phyloP scores from a whole-genome alignment of 176 grass and related monocot species.

The Cenchrus purpureus region DNA sequence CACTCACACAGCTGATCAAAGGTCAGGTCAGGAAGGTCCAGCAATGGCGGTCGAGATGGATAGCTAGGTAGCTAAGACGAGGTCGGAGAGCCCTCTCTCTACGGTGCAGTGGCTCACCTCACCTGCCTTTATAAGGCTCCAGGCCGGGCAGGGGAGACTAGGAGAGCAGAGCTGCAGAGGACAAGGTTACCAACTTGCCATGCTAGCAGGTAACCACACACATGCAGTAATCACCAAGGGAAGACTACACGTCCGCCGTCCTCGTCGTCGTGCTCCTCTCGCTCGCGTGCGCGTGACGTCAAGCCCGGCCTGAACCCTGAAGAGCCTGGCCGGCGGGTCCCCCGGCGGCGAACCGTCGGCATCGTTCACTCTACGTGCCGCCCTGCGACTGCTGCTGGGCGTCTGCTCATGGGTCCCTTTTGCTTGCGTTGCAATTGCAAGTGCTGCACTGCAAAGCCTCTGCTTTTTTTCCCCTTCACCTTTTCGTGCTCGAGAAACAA shows the following conservation, averaged over 20 bases:
- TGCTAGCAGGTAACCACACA: conserved; percentile 27
- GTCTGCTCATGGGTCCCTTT: conserved; percentile 58
- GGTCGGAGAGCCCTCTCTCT: not conserved
- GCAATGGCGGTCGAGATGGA: conserved; percentile 10
- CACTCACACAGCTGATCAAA: not conserved
- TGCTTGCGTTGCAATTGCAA: conserved; percentile 69
- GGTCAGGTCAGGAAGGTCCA: not conserved
- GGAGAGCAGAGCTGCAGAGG: not conserved
- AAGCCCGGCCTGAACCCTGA: not conserved
- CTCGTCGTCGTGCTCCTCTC: not conserved
- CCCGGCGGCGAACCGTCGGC: conserved; percentile 31
- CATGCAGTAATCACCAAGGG: conserved; percentile 26
- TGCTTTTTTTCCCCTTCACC: not conserved
- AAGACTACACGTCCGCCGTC: not conserved
- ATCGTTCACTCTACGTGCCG: conserved; percentile 27
- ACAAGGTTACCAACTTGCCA: conserved; percentile 7
- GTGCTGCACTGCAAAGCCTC: conserved; percentile 61
- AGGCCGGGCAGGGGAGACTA: not conserved
- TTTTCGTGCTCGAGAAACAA: not conserved
- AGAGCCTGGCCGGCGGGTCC: not conserved
- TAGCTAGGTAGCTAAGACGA: not conserved
- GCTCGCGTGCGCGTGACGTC: conserved; percentile 6
- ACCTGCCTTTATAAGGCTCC: conserved; percentile 63
- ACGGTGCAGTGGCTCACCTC: conserved; percentile 37
- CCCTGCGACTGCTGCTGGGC: not conserved